Conservation (phyloP, 1,284 basidiomycete species). For the Ceratorhiza oryzae-sativae region DNA sequence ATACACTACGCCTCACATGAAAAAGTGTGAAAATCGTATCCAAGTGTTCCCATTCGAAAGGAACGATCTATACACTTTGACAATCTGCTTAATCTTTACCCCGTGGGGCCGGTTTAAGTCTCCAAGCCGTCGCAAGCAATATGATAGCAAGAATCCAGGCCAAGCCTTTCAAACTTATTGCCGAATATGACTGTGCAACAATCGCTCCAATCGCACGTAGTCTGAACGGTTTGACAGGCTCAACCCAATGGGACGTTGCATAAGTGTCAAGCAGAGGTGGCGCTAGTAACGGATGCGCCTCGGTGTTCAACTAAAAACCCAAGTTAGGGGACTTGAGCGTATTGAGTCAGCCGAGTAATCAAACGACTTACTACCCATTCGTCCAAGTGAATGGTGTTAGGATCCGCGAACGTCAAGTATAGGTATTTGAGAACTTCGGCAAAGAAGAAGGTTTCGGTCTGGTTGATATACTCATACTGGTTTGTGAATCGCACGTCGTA, state of each 20-base stretch:
- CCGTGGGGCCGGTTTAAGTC: background rate
- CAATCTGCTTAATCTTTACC: too few relatives aligned
- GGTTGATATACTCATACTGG: conserved; percentile 3
- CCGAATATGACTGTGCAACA: background rate
- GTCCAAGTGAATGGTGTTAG: conserved; percentile 66
- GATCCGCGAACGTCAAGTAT: conserved; percentile 76
- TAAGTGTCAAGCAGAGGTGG: conserved; percentile 18
- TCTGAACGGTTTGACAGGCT: background rate
- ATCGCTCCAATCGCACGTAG: conserved; percentile 3
- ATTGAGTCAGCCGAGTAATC: too few relatives aligned
- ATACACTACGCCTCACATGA: too few relatives aligned
- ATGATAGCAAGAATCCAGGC: conserved; percentile 27
- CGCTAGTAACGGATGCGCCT: conserved; percentile 31
- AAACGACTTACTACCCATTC: conserved; percentile 56
- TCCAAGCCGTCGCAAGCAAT: conserved; percentile 21
- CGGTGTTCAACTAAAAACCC: conserved; percentile 17
- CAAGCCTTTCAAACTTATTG: background rate
- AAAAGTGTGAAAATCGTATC: too few relatives aligned
- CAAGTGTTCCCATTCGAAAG: too few relatives aligned
- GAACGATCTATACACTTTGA: too few relatives aligned
- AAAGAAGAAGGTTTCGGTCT: conserved; percentile 40
- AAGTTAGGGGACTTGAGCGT: background rate
- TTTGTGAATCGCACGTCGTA: background rate
- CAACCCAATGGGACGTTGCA: conserved; percentile 18
- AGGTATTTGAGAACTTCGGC: conserved; percentile 40